Base-by-base conservation (phyloP, 2,329 filamentous ascomycete species). In the Thelonectria discophora region DNA sequence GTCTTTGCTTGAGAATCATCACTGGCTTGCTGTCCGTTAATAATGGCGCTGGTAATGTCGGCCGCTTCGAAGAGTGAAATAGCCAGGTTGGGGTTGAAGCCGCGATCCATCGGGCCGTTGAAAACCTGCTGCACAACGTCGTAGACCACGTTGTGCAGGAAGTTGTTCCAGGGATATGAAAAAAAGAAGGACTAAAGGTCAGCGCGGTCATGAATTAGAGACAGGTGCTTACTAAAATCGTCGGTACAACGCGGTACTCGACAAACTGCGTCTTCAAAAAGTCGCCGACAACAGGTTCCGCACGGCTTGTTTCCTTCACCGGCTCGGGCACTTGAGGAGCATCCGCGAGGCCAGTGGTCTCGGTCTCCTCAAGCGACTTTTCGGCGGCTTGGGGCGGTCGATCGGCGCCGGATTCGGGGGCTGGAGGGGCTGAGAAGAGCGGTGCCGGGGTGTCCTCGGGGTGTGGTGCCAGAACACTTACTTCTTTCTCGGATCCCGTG, bases 71-170 rank as follows among this genome's bases (percentile, higher is more conserved):
- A 99, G 18, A 99, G 87, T 68, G 97, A 94, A 62, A 97, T 90
- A 12, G 95, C 94, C 53, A 99, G 82, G 49, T 88, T 90, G 11
- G 92, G 89, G 77, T 99, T 99, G 79, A 90, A 97, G 27, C 95
- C 94, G 62, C 93, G 90, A 70, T 98, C 94, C 91, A 99, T 97
- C 0, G 93, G 93, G 9, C 95, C 95, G 74, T 99, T 99, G 78
- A 99, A 98, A 1, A 99, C 95, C 80, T 99, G 95, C 77, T 99
- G 95, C 45, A 99, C 92, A 73, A 99, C 94, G 76, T 99, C 95
- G 75, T 99, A 99, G 49, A 99, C 95, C 45, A 99, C 95, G 73
- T 99, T 99, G 79, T 99, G 95, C 46, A 99, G 85, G 74, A 99
- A 99, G 77, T 99, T 99, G 78, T 99, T 99, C 95, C 95, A 99